A percentile compares a stretch with the other conserved stretches of the same genome.
Conservation (phyloP, 805 yeast species). For the Starmerella stigmatis region DNA sequence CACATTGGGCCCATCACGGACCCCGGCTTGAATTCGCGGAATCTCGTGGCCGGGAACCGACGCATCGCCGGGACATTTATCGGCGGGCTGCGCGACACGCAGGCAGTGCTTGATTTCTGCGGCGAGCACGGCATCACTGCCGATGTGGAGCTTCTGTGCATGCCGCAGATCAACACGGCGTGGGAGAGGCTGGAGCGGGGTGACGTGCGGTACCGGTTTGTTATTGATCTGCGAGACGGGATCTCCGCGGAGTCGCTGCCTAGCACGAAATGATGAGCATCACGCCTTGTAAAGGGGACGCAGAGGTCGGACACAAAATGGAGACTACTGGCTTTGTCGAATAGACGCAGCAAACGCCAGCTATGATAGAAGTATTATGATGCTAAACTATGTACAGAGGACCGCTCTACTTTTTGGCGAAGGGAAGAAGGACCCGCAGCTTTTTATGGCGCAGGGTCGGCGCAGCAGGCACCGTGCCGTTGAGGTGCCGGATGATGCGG, state of each 20-base stretch:
- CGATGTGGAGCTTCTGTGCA: conserved; percentile 52
- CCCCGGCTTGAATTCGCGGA: conserved; percentile 38
- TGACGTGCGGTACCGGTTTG: conserved; percentile 24
- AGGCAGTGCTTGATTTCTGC: conserved; percentile 56
- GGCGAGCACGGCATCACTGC: conserved; percentile 48
- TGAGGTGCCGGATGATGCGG: conserved; percentile 42
- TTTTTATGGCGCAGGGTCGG: conserved; percentile 28
- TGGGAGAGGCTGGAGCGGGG: conserved; percentile 17
- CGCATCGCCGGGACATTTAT: conserved; percentile 37
- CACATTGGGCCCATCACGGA: conserved; percentile 36
- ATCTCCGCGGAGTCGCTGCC: background rate
- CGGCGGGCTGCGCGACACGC: conserved; percentile 58
- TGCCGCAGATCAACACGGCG: conserved; percentile 27
- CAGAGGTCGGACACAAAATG: no score
- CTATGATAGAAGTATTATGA: no score
- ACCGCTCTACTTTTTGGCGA: conserved; percentile 9
- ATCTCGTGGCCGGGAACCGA: conserved; percentile 37
- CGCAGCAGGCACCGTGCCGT: conserved; percentile 47
- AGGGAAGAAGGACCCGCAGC: conserved; percentile 23
- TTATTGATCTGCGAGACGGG: conserved; percentile 13
- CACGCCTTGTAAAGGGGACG: no score
- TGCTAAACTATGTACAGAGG: background rate
- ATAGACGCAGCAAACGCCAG: no score
- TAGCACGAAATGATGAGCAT: background rate
- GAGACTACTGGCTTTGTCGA: no score